Evolutionary conservation across 2,329 filamentous ascomycete genomes (phyloP).

Genomic region (Raffaelea ambrosiae): DNA sequence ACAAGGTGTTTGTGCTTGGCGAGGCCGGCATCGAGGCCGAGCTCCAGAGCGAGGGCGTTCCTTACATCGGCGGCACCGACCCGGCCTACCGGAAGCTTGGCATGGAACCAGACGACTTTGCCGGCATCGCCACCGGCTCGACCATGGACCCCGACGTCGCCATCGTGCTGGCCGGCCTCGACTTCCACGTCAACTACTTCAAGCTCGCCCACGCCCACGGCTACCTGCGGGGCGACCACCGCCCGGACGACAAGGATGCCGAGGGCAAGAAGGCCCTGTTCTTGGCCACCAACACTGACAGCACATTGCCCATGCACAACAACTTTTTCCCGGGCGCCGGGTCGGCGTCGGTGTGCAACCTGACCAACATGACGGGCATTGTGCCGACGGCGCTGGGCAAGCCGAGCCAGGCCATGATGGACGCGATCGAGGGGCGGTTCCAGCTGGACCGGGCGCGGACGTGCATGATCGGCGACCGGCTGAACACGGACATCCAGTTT

Average conservation of each 20-base stretch:
- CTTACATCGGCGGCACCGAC: constrained; percentile 82
- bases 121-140: constrained; percentile 64
- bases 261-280: constrained; percentile 73
- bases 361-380: constrained; percentile 62
- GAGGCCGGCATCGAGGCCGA: constrained; percentile 89
- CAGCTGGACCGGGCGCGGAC: constrained; percentile 73
- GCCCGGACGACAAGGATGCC: constrained; percentile 53
- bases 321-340: constrained; percentile 89
- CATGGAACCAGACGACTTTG: constrained; percentile 73
- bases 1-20: constrained; percentile 91
- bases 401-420: constrained; percentile 98
- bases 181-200: constrained; percentile 93
- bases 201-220: constrained; percentile 80
- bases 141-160: constrained; percentile 81
- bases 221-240: constrained; percentile 65
- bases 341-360: constrained; percentile 60
- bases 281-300: constrained; percentile 88
- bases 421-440: constrained; percentile 94
- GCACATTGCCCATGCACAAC: constrained; percentile 73
- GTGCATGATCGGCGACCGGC: constrained; percentile 91
- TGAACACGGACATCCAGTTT: constrained; percentile 95
- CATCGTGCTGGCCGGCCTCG: constrained; percentile 79
- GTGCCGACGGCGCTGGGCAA: constrained; percentile 79
- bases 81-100: constrained; percentile 61
- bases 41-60: constrained; percentile 67